phyloP scores from a whole-genome alignment of 768 basidiomycete genomes.

The Lactarius akahatsu region DNA sequence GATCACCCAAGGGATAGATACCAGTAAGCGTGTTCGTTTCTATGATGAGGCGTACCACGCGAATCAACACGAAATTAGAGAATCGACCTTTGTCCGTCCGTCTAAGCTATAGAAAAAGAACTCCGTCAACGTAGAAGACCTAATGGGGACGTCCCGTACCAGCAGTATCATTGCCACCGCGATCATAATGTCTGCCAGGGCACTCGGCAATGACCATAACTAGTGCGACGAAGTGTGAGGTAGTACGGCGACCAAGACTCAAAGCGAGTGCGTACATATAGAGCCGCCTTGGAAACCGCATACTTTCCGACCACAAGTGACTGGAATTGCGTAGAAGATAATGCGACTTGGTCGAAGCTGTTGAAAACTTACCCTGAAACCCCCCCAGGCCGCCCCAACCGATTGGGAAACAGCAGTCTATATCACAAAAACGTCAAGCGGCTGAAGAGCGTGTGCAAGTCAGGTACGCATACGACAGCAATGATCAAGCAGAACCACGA shows the following conservation, averaged over 20 bases:
- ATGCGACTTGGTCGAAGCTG: background rate
- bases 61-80: background rate
- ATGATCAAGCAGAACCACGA: constrained; percentile 1
- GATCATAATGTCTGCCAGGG: constrained; percentile 8
- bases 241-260: background rate
- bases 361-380: constrained; percentile 1
- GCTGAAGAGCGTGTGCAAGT: background rate
- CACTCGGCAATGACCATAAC: constrained; percentile 2
- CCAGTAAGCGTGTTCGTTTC: constrained; percentile 30
- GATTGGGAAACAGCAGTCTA: background rate
- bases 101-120: background rate
- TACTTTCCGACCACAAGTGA: constrained; percentile 1
- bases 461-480: background rate
- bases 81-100: background rate
- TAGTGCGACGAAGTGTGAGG: background rate
- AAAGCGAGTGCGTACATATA: background rate
- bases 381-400: constrained; percentile 1
- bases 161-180: background rate
- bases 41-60: constrained; percentile 30
- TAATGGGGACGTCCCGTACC: background rate
- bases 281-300: background rate
- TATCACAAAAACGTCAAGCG: background rate
- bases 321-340: background rate
- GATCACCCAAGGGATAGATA: background rate
- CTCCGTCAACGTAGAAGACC: background rate